Evolutionary conservation across 2,329 filamentous ascomycete genomes (phyloP).

Genomic region (Ilyonectria mors-panacis): DNA sequence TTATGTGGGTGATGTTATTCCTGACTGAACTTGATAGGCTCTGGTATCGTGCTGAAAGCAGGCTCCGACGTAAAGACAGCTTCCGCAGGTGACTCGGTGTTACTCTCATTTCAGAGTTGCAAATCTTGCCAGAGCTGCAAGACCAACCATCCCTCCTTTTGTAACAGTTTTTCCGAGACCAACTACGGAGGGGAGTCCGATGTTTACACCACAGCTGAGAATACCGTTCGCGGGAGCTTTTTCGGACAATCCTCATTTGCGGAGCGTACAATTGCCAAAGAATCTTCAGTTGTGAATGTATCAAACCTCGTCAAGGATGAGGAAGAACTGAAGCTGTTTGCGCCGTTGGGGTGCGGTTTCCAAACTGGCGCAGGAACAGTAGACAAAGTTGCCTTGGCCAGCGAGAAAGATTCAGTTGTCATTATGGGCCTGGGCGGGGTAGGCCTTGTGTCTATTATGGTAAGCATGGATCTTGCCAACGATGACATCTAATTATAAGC

Average conservation of each 20-base stretch:
- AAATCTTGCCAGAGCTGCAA: constrained; percentile 4
- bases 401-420: neutral
- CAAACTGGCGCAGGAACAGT: constrained; percentile 23
- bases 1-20: neutral
- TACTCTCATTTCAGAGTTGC: neutral
- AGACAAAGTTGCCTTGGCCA: constrained; percentile 13
- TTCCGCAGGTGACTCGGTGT: neutral
- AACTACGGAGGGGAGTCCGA: constrained; percentile 1
- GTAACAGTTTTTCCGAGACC: neutral
- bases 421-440: constrained; percentile 23
- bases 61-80: neutral
- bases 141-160: neutral
- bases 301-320: neutral
- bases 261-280: constrained; percentile 1
- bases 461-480: neutral
- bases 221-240: neutral
- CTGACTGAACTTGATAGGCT: neutral
- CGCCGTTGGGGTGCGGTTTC: neutral
- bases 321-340: neutral
- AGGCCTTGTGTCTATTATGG: constrained; percentile 21
- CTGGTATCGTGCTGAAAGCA: neutral
- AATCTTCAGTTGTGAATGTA: constrained; percentile 6
- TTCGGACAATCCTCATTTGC: constrained; percentile 5
- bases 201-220: neutral
- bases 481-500: neutral